These are phyloP conservation scores for Skeletonema potamos DNA, from an alignment of 108 stramenopile species.

Conservation along the genomic window DNA sequence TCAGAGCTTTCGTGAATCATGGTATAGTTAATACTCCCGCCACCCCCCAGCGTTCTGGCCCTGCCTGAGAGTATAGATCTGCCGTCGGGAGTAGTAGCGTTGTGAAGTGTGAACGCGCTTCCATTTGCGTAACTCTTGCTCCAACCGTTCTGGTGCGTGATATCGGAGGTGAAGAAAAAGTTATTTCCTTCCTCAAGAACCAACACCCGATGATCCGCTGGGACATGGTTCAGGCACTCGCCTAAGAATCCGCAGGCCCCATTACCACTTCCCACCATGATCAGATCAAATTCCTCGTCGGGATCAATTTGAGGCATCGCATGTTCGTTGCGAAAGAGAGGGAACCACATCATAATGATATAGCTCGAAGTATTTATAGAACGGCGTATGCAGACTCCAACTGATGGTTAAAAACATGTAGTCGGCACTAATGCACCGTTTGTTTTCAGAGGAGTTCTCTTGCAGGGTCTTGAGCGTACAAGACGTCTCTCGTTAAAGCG, in stretches of 20 bases:
- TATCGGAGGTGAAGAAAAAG: conserved; percentile 30
- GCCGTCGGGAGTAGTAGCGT: conserved; percentile 15
- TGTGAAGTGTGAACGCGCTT: conserved; percentile 21
- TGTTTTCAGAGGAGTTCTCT: too few relatives aligned
- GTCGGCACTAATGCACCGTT: too few relatives aligned
- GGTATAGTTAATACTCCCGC: conserved; percentile 17
- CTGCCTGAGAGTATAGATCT: conserved; percentile 23
- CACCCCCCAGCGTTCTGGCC: conserved; percentile 37
- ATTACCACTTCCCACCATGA: conserved; percentile 35
- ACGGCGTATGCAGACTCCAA: too few relatives aligned
- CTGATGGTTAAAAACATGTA: too few relatives aligned
- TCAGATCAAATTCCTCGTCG: conserved; percentile 23
- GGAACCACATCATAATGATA: too few relatives aligned
- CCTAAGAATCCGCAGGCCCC: conserved; percentile 37
- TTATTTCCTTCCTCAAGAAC: conserved; percentile 34
- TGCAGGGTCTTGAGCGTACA: too few relatives aligned
- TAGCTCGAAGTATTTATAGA: too few relatives aligned
- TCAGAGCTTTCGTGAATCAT: conserved; percentile 30
- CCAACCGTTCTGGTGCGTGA: conserved; percentile 37
- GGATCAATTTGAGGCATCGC: too few relatives aligned
- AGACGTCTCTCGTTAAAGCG: too few relatives aligned
- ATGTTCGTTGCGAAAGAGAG: too few relatives aligned
- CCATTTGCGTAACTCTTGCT: conserved; percentile 23
- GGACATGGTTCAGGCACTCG: conserved; percentile 4
- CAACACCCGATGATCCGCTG: conserved; percentile 5